phyloP scores from a whole-genome alignment of 129 eudicot species.

The Centrapalus pauciflorus region DNA sequence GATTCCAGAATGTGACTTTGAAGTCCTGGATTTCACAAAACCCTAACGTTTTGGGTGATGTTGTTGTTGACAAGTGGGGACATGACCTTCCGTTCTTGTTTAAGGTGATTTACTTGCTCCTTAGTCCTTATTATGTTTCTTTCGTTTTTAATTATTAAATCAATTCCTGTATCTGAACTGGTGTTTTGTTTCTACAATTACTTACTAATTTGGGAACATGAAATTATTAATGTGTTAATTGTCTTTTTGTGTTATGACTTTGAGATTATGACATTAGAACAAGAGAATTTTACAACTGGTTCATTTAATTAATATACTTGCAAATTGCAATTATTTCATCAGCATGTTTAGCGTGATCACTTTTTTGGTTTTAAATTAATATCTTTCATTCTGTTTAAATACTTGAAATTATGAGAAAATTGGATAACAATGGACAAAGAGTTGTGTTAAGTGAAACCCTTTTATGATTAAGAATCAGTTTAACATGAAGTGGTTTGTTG shows the following conservation, averaged over 20 bases:
- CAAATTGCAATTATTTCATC: not conserved
- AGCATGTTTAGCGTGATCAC: not conserved
- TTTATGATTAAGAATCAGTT: not conserved
- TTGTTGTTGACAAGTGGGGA: conserved; percentile 73
- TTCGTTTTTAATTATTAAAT: not conserved
- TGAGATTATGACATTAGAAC: not conserved
- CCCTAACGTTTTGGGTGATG: conserved; percentile 72
- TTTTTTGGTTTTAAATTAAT: not conserved
- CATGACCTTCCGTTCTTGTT: conserved; percentile 71
- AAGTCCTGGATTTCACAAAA: conserved; percentile 66
- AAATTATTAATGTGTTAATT: not conserved
- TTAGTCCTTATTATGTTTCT: not conserved
- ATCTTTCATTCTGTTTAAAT: not conserved
- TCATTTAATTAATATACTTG: not conserved
- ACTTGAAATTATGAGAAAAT: not conserved
- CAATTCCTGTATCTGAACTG: not conserved
- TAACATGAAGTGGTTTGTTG: not conserved
- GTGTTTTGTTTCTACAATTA: not conserved
- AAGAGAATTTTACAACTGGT: not conserved
- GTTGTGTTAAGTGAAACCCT: not conserved
- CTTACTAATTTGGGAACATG: not conserved
- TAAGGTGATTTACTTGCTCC: conserved; percentile 41
- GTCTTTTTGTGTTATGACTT: not conserved
- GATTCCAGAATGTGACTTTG: conserved; percentile 28
- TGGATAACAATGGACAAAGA: not conserved